Base-by-base conservation (phyloP, 2,329 filamentous ascomycete species). In the Eutypa lata region DNA sequence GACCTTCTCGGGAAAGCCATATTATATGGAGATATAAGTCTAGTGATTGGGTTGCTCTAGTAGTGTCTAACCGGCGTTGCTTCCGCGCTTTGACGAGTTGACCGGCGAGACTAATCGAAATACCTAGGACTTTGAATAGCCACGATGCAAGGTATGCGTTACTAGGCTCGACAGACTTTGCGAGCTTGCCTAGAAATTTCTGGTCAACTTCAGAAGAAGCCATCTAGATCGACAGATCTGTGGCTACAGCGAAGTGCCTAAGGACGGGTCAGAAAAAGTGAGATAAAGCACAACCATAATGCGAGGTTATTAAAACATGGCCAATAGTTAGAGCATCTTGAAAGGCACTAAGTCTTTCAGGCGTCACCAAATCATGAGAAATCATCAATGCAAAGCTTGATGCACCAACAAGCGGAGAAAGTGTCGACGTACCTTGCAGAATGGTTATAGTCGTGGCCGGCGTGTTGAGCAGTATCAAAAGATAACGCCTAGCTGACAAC, bases 181-280 rank as follows among this genome's bases (percentile, higher is more conserved):
- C 93, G 68, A 96, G 87, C 68, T 86, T 87, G 74, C 91, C 91
- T 65, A 99, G 81, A 73, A 95, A 96, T 76, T 97, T 99, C 76
- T 96, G 92, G 72, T 99, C 94, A 57, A 97, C 91, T 74, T 96
- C 91, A 56, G 91, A 94, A 68, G 92, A 94, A 75, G 94, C 94
- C 94, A 97, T 99, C 54, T 60, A 52, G 52, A 45, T 21, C 37
- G 35, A 16, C 28, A 43, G 38, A 22, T 44, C 42, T 44, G 44
- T 37, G 16, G 37, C 38, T 26, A 40, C 37, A 18, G 44, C 21
- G 45, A 28, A 46, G 42, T 31, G 47, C 48, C 53, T 57, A 35
- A 6, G 38, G 18, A 19, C 7, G 33, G 35, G 55, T 58, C 38
- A 60, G 54, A 54, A 31, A 14, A 16, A 38, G 31, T 40, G 16